A percentile compares a stretch with the other conserved stretches of the same genome.
phyloP scores from a whole-genome alignment of 768 basidiomycete species.

The Hortiboletus flavorubellus region DNA sequence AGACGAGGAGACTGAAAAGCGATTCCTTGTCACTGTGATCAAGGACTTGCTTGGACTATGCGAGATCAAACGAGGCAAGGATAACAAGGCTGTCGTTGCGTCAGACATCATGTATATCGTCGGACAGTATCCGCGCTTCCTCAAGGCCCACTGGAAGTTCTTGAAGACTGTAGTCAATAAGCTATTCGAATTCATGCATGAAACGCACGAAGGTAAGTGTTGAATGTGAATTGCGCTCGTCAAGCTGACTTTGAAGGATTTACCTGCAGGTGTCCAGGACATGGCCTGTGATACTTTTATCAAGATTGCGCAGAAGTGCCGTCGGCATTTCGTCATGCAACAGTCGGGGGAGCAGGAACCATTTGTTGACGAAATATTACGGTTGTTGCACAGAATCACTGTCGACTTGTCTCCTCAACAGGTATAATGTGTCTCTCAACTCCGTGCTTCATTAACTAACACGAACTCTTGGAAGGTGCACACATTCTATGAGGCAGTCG shows the following conservation, averaged over 20 bases:
- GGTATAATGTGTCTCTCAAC: slow-evolving; percentile 18
- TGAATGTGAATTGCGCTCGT: neutral
- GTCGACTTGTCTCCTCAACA: slow-evolving; percentile 93
- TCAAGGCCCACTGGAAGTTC: slow-evolving; percentile 99
- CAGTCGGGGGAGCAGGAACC: slow-evolving; percentile 97
- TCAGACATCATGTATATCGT: slow-evolving; percentile 99
- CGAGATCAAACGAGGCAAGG: slow-evolving; percentile 98
- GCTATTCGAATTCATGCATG: slow-evolving; percentile 99
- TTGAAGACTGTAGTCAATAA: slow-evolving; percentile 99
- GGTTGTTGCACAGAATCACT: slow-evolving; percentile 88
- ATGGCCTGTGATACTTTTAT: slow-evolving; percentile 99
- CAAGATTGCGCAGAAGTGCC: slow-evolving; percentile 98
- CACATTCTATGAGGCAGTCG: slow-evolving; percentile 98
- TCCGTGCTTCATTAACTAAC: slow-evolving; percentile 8
- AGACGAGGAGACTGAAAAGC: slow-evolving; percentile 99
- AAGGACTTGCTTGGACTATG: slow-evolving; percentile 96
- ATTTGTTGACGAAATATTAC: slow-evolving; percentile 95
- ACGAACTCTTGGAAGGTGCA: slow-evolving; percentile 53
- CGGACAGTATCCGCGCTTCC: slow-evolving; percentile 98
- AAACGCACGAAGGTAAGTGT: slow-evolving; percentile 86
- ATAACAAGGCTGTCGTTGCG: slow-evolving; percentile 98
- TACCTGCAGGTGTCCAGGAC: slow-evolving; percentile 83
- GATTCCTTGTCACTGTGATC: slow-evolving; percentile 98
- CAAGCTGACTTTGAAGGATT: slow-evolving; percentile 1
- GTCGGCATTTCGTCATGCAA: slow-evolving; percentile 97